Percentiles rank a stretch among this genome's conserved stretches.
Evolutionary conservation across 83 land plant species (phyloP).

Genomic region (Picea engelmannii): DNA sequence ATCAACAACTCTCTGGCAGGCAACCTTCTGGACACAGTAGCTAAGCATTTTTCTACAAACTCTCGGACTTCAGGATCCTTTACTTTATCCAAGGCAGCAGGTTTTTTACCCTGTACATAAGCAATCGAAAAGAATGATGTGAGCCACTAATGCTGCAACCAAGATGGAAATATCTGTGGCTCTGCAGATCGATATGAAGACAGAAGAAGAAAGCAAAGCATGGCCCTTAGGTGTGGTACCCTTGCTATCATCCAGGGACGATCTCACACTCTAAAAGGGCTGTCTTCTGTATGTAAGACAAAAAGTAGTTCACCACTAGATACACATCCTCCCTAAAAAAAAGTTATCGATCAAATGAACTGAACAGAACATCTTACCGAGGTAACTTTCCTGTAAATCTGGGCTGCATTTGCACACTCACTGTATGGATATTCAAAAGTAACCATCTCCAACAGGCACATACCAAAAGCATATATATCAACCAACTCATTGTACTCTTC

Average conservation of each 20-base stretch:
- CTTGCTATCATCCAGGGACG: no score
- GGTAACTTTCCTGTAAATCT: slow-evolving; percentile 91
- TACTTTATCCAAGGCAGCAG: slow-evolving; percentile 78
- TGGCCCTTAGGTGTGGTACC: neutral
- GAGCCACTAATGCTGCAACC: neutral
- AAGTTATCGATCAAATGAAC: neutral
- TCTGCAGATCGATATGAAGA: neutral
- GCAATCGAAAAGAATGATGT: slow-evolving; percentile 4
- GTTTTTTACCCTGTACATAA: slow-evolving; percentile 69
- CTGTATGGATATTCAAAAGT: slow-evolving; percentile 92
- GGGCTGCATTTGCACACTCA: slow-evolving; percentile 91
- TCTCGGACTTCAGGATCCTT: slow-evolving; percentile 58
- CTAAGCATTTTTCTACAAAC: slow-evolving; percentile 86
- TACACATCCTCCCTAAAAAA: neutral
- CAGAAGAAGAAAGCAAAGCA: neutral
- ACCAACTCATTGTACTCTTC: slow-evolving; percentile 96
- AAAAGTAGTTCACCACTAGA: neutral
- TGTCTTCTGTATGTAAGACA: neutral
- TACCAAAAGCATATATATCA: slow-evolving; percentile 95
- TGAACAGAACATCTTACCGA: slow-evolving; percentile 55
- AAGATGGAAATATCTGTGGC: neutral
- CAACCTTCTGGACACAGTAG: slow-evolving; percentile 62
- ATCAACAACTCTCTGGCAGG: slow-evolving; percentile 74
- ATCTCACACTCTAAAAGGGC: neutral
- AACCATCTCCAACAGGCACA: slow-evolving; percentile 94